Evolutionary conservation across 306 rosid species (phyloP).

Genomic region (Luffa acutangula): DNA sequence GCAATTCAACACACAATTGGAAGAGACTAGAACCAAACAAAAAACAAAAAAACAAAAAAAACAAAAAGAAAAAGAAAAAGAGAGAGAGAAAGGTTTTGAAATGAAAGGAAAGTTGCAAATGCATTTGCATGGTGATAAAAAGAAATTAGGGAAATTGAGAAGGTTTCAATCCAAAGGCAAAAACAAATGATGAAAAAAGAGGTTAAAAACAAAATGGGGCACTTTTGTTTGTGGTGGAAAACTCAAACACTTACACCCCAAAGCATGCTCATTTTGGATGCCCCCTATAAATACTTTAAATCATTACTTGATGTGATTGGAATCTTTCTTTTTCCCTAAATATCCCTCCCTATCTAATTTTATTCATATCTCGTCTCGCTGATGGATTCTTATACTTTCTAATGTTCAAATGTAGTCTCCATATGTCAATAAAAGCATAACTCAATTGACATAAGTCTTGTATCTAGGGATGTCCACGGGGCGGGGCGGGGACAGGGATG

Average conservation of each 20-base stretch:
- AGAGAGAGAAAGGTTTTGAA: background rate
- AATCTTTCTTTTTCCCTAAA: background rate
- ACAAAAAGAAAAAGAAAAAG: too few species aligned
- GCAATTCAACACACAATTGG: background rate
- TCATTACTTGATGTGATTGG: slow-evolving; percentile 8
- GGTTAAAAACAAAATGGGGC: background rate
- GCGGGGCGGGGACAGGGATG: too few species aligned
- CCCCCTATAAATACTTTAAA: background rate
- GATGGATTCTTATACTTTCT: too few species aligned
- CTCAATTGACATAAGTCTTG: too few species aligned
- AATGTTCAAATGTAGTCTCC: too few species aligned
- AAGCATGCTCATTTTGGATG: background rate
- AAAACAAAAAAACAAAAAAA: too few species aligned
- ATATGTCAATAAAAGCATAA: too few species aligned
- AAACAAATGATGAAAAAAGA: background rate
- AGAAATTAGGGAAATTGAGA: background rate
- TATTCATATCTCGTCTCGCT: too few species aligned
- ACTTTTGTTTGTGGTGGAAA: slow-evolving; percentile 1
- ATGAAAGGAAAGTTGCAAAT: background rate
- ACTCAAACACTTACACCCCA: background rate
- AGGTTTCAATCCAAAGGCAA: background rate
- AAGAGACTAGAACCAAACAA: background rate
- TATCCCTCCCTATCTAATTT: background rate
- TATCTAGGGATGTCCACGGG: too few species aligned
- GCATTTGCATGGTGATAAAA: background rate